A percentile compares a stretch with the other conserved stretches of the same genome.
Evolutionary conservation across 2,329 filamentous ascomycete species (phyloP).

Genomic region (Paecilomyces niveus): DNA sequence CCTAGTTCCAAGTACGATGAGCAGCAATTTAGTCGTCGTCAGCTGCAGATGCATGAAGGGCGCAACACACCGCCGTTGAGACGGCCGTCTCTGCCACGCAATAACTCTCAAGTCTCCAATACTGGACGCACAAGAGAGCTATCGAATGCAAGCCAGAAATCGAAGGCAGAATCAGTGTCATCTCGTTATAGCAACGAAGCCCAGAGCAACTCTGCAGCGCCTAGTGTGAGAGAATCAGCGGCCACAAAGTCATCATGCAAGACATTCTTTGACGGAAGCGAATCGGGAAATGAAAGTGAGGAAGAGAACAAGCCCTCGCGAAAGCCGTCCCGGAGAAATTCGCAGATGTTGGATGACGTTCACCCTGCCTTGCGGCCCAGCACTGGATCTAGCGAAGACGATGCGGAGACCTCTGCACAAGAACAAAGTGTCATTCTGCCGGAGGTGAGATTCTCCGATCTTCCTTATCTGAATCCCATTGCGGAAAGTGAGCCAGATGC

Average conservation of each 20-base stretch:
- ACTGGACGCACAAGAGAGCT: constrained; percentile 22
- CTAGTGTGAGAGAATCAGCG: constrained; percentile 21
- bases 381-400: constrained; percentile 5
- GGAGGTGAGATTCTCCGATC: constrained; percentile 31
- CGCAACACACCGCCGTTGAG: constrained; percentile 52
- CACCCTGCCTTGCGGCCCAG: neutral
- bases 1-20: constrained; percentile 74
- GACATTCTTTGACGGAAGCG: constrained; percentile 33
- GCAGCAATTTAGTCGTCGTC: constrained; percentile 72
- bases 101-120: constrained; percentile 14
- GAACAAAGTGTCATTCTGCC: constrained; percentile 24
- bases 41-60: constrained; percentile 71
- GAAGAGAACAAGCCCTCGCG: constrained; percentile 23
- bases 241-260: constrained; percentile 16
- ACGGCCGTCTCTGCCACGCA: constrained; percentile 18
- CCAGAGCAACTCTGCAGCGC: constrained; percentile 14
- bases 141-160: constrained; percentile 31
- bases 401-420: constrained; percentile 15
- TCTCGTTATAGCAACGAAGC: constrained; percentile 29
- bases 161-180: constrained; percentile 29
- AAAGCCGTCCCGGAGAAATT: constrained; percentile 19
- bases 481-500: constrained; percentile 23
- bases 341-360: constrained; percentile 12
- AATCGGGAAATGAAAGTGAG: constrained; percentile 30
- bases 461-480: constrained; percentile 34